Conservation (phyloP, 169 alveolate species). For the Plasmodium vivax region DNA sequence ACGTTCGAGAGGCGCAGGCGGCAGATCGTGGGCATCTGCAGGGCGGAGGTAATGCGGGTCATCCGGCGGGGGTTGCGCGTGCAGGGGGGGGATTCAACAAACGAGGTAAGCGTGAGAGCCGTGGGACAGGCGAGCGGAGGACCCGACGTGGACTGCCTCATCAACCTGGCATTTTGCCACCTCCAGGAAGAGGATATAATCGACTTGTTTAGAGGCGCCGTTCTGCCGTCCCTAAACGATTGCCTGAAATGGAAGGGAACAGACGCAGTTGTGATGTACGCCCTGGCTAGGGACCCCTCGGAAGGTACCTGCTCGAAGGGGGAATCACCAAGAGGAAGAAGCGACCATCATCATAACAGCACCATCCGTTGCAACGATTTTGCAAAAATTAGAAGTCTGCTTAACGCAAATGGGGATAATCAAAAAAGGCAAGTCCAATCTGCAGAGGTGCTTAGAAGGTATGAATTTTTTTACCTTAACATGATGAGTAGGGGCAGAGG, state of each 20-base stretch:
- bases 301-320: neutral
- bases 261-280: neutral
- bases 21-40: conserved; percentile 8
- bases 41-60: neutral
- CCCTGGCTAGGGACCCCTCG: neutral
- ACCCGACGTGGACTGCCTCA: conserved; percentile 9
- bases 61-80: neutral
- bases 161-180: conserved; percentile 20
- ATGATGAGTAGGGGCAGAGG: conserved; percentile 1
- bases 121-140: neutral
- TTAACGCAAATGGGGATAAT: neutral
- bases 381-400: neutral
- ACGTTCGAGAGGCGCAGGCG: conserved; percentile 28
- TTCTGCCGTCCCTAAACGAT: conserved; percentile 32
- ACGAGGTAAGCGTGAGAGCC: neutral
- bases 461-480: conserved; percentile 38
- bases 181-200: conserved; percentile 20
- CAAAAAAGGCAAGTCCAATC: neutral
- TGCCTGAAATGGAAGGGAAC: conserved; percentile 18
- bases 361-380: neutral
- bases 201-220: conserved; percentile 23
- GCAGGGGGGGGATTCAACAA: neutral
- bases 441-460: neutral
- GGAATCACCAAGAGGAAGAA: neutral
- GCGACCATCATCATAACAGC: neutral